Evolutionary conservation across 2,329 filamentous ascomycete genomes (phyloP).

Genomic region (Emericellopsis cladophorae): DNA sequence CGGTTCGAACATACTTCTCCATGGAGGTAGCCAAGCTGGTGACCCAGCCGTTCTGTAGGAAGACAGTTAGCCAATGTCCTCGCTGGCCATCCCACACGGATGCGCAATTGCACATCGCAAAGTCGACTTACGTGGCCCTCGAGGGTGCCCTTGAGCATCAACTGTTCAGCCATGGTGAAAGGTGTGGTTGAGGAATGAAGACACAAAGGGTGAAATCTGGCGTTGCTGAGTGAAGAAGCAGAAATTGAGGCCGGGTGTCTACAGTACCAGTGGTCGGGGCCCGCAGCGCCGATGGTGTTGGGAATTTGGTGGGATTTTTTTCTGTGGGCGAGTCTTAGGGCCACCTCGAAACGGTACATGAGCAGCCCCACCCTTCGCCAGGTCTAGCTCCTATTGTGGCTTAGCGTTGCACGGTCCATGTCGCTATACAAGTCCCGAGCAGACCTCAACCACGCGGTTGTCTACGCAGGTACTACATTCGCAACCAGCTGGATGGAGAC

Average conservation of each 20-base stretch:
- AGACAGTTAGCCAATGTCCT: slow-evolving; percentile 6
- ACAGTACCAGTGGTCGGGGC: slow-evolving; percentile 10
- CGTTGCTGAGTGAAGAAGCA: neutral
- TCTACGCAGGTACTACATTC: too few relatives aligned
- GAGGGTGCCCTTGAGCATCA: slow-evolving; percentile 92
- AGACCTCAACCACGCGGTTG: too few relatives aligned
- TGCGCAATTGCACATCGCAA: neutral
- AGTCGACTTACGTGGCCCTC: slow-evolving; percentile 72
- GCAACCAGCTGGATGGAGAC: too few relatives aligned
- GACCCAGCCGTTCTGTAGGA: slow-evolving; percentile 79
- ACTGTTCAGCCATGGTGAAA: slow-evolving; percentile 73
- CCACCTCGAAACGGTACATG: slow-evolving; percentile 12
- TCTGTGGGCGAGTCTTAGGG: slow-evolving; percentile 42
- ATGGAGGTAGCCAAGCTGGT: slow-evolving; percentile 96
- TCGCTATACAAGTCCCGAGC: too few relatives aligned
- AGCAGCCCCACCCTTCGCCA: too few relatives aligned
- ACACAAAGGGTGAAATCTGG: neutral
- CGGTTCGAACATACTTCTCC: slow-evolving; percentile 65
- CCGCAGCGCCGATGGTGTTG: slow-evolving; percentile 10
- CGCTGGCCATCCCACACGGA: neutral
- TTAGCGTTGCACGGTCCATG: too few relatives aligned
- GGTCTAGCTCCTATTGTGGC: too few relatives aligned
- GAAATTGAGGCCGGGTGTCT: slow-evolving; percentile 4
- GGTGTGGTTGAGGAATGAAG: neutral
- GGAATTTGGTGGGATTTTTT: slow-evolving; percentile 22